A percentile compares a stretch with the other conserved stretches of the same genome.
Evolutionary conservation across 1,284 basidiomycete genomes (phyloP).

Genomic region (Cutaneotrichosporon cavernicola): DNA sequence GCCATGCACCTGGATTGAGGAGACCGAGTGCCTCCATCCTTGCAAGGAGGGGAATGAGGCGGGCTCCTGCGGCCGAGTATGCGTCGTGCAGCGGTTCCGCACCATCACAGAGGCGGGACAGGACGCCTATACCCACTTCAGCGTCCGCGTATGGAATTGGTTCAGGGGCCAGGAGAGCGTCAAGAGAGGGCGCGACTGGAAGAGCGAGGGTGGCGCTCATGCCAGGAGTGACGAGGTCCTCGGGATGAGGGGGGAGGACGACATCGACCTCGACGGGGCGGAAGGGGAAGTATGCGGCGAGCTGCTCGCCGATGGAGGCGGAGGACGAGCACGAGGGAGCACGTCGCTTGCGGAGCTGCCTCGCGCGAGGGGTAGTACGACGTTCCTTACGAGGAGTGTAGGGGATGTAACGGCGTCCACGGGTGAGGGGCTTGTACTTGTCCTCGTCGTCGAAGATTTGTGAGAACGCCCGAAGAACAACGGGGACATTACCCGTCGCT

Average conservation of each 20-base stretch:
- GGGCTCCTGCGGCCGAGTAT: constrained; percentile 30
- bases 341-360: constrained; percentile 5
- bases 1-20: constrained; percentile 16
- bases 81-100: constrained; percentile 38
- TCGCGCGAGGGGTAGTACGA: neutral
- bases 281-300: constrained; percentile 43
- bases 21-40: constrained; percentile 41
- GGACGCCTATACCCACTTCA: constrained; percentile 38
- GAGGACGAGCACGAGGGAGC: constrained; percentile 5
- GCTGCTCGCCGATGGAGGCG: constrained; percentile 28
- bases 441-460: constrained; percentile 38
- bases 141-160: constrained; percentile 35
- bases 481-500: constrained; percentile 32
- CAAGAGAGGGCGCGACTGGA: constrained; percentile 39
- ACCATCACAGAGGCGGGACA: constrained; percentile 37
- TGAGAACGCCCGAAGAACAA: constrained; percentile 40
- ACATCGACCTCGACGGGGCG: constrained; percentile 12
- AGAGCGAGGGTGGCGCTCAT: constrained; percentile 37
- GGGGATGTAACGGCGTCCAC: constrained; percentile 33
- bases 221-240: constrained; percentile 39
- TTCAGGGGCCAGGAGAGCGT: constrained; percentile 35
- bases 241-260: constrained; percentile 35
- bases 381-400: constrained; percentile 23
- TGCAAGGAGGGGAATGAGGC: constrained; percentile 39
- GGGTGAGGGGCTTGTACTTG: constrained; percentile 25